Base-by-base conservation (phyloP, 2,329 filamentous ascomycete species). In the Apiospora marii region DNA sequence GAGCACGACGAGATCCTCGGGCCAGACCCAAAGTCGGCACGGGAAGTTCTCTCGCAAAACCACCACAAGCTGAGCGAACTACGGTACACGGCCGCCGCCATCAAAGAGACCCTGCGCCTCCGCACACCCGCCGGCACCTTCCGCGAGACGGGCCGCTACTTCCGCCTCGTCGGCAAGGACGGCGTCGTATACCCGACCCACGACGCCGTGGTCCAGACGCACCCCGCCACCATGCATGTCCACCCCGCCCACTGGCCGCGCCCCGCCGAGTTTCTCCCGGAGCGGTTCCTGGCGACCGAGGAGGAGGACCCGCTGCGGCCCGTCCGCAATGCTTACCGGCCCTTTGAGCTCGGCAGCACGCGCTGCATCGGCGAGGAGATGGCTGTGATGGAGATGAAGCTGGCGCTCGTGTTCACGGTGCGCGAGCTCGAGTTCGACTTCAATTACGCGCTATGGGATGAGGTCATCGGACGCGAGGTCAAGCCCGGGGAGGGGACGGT, bases 91-190 rank as follows among this genome's bases (percentile, higher is more conserved):
- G 80, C 78, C 6, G 87, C 87, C 48, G 83, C 88, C 7, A 83
- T 88, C 74, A 87, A 88, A 73, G 88, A 90, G 78, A 82, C 83
- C 0, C 80, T 90, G 2, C 83, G 88, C 3, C 75, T 90, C 22
- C 87, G 85, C 72, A 87, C 88, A 0, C 83, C 87, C 1, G 85
- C 73, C 78, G 82, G 81, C 41, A 82, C 83, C 1, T 78, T 84
- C 16, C 82, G 85, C 24, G 70, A 75, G 3, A 82, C 80, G 5
- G 30, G 61, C 5, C n/a, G 70, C 7, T 80, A 80, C 37, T 78
- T 80, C 72, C 81, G 80, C 13, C 74, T 84, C 72, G 79, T 84
- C 72, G 79, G 86, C 44, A 79, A 80, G 30, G 81, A 83, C 1
- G 84, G 84, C 12, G 76, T 81, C 27, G 72, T 78, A 1, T 84